A percentile compares a stretch with the other conserved stretches of the same genome.
Evolutionary conservation across 345 rosid species (phyloP).

Genomic region (Bretschneidera sinensis): DNA sequence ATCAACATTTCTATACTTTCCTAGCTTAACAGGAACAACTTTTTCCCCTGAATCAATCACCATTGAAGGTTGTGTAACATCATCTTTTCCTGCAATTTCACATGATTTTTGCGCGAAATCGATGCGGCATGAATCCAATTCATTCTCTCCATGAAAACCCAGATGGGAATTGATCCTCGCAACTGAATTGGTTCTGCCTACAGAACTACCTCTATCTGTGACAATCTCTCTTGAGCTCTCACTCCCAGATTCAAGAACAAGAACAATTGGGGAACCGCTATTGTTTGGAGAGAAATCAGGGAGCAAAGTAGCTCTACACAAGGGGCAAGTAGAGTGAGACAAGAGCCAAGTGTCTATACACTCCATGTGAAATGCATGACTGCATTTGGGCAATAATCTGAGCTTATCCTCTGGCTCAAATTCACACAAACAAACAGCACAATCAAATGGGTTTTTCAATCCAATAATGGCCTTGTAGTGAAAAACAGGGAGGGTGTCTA

Average conservation of each 20-base stretch:
- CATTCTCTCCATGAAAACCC: slow-evolving; percentile 28
- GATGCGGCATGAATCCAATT: slow-evolving; percentile 39
- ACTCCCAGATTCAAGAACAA: slow-evolving; percentile 87
- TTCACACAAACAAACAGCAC: slow-evolving; percentile 97
- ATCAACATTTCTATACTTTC: slow-evolving; percentile 76
- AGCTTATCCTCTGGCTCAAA: slow-evolving; percentile 89
- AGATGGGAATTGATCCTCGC: slow-evolving; percentile 41
- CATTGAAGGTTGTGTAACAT: slow-evolving; percentile 17
- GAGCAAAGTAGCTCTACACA: slow-evolving; percentile 76
- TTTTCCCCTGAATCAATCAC: slow-evolving; percentile 45
- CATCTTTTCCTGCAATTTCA: slow-evolving; percentile 31
- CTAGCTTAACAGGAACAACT: slow-evolving; percentile 82
- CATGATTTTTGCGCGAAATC: slow-evolving; percentile 44
- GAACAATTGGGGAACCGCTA: slow-evolving; percentile 52
- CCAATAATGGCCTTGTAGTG: slow-evolving; percentile 79
- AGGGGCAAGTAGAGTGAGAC: slow-evolving; percentile 98
- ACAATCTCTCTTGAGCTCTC: slow-evolving; percentile 76
- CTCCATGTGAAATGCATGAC: slow-evolving; percentile 98
- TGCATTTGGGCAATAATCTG: slow-evolving; percentile 90
- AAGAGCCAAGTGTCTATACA: slow-evolving; percentile 98
- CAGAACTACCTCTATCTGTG: slow-evolving; percentile 35
- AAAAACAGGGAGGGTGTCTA: slow-evolving; percentile 91
- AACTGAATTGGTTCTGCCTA: slow-evolving; percentile 38
- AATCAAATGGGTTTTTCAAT: slow-evolving; percentile 74
- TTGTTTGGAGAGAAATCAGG: slow-evolving; percentile 58